Base-by-base conservation (phyloP, 1,284 basidiomycete genomes). In the Inonotus hispidus region DNA sequence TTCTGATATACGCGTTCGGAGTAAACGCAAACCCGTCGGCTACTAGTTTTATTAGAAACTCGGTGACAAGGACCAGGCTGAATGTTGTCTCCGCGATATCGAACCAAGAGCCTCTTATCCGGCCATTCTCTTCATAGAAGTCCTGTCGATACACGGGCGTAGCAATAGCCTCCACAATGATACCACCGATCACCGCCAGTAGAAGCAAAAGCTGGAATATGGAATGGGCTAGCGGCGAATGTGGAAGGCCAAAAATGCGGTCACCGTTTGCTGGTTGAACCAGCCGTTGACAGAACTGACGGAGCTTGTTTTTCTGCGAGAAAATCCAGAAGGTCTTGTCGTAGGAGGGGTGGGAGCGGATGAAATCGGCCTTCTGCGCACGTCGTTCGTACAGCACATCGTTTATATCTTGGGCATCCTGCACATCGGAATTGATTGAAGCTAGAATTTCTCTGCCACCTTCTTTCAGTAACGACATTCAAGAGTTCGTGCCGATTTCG, bases 11-110 rank as follows among this genome's bases (percentile, higher is more conserved):
- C 0, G 95, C 94, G 68, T 98, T 98, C 0, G 96, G 96, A 0
- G 95, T 90, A 74, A 97, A 95, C 16, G 89, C 68, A 71, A 95
- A 90, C 0, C 96, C 96, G 68, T 99, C 96, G 0, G 96, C 96
- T 53, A 95, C 78, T 68, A 97, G 77, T 75, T 98, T 95, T 83
- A 98, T 86, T 64, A 90, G 63, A 66, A 96, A 95, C 71, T 99
- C 96, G 58, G 89, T 65, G 55, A 97, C 73, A 43, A 98, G 88
- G 6, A 88, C 77, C 56, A 88, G 75, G 1, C 89, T 90, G 55
- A 98, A 89, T 0, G 82, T 77, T 0, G 83, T 77, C 71, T 98
- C 95, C 1, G 88, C 82, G 52, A 95, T 76, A 67, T 93, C 89
- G 72, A 95, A 98, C 96, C 96, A 99, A 0, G 92, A 83, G 2